phyloP scores from a whole-genome alignment of 805 yeast species.

The Zygoascus flipseniorum region DNA sequence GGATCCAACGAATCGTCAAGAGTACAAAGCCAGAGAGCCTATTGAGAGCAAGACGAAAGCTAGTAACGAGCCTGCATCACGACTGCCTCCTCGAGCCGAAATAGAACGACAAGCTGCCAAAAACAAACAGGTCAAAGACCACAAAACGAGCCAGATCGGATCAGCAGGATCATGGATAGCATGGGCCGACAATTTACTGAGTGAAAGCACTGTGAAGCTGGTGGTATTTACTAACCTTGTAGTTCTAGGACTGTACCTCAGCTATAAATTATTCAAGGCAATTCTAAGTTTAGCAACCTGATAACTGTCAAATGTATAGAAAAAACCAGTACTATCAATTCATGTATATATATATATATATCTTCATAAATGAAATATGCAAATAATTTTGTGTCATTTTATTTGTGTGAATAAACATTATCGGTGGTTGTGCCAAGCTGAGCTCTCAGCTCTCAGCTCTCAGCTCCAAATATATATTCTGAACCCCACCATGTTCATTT shows the following conservation, averaged over 20 bases:
- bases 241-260: constrained; percentile 1
- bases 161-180: background rate
- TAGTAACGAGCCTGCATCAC: background rate
- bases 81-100: constrained; percentile 10
- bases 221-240: constrained; percentile 3
- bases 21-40: background rate
- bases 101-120: background rate
- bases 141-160: background rate
- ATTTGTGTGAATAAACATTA: too few species aligned
- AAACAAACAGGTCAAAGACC: background rate
- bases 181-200: background rate
- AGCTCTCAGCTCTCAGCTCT: too few species aligned
- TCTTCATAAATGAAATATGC: too few species aligned
- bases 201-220: background rate
- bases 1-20: constrained; percentile 21
- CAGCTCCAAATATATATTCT: too few species aligned
- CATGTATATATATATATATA: too few species aligned
- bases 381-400: too few species aligned
- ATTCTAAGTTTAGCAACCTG: too few species aligned
- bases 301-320: too few species aligned
- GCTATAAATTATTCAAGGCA: background rate
- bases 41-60: background rate
- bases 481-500: background rate
- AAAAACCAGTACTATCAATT: too few species aligned
- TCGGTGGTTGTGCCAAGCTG: too few species aligned